phyloP scores from a whole-genome alignment of 2,329 filamentous ascomycete species.

The Fulvia fulva region DNA sequence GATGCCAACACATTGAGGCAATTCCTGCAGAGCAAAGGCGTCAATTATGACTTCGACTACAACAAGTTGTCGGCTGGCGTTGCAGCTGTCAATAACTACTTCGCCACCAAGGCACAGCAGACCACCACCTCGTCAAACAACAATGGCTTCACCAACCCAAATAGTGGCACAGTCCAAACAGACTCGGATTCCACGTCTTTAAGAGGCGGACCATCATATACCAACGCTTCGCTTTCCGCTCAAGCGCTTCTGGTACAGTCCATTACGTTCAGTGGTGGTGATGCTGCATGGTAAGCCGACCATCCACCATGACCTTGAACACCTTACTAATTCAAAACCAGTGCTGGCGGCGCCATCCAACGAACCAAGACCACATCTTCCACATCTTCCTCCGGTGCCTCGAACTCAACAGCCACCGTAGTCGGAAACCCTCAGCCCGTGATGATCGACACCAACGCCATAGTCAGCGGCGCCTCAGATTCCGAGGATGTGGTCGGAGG shows the following conservation, averaged over 20 bases:
- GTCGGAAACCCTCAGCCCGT: conserved; percentile 5
- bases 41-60: conserved; percentile 13
- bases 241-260: conserved; percentile 5
- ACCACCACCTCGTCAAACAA: conserved; percentile 3
- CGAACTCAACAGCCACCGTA: conserved; percentile 11
- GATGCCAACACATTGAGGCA: conserved; percentile 6
- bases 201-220: conserved; percentile 9
- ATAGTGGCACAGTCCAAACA: conserved; percentile 6
- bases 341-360: conserved; percentile 14
- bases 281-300: conserved; percentile 9
- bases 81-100: conserved; percentile 7
- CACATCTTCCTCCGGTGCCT: conserved; percentile 9
- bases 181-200: conserved; percentile 8
- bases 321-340: neutral
- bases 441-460: conserved; percentile 3
- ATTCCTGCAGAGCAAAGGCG: conserved; percentile 8
- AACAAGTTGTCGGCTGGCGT: conserved; percentile 10
- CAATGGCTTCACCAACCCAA: conserved; percentile 3
- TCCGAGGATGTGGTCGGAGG: conserved; percentile 1
- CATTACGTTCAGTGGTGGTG: conserved; percentile 10
- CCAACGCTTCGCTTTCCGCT: conserved; percentile 10
- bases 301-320: neutral
- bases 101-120: conserved; percentile 7
- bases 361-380: conserved; percentile 8
- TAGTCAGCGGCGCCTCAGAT: conserved; percentile 4